Evolutionary conservation across 1,139 yeast genomes (phyloP), one percentile per base, ranked within the genome.

Genomic region (Pichia norvegensis): DNA sequence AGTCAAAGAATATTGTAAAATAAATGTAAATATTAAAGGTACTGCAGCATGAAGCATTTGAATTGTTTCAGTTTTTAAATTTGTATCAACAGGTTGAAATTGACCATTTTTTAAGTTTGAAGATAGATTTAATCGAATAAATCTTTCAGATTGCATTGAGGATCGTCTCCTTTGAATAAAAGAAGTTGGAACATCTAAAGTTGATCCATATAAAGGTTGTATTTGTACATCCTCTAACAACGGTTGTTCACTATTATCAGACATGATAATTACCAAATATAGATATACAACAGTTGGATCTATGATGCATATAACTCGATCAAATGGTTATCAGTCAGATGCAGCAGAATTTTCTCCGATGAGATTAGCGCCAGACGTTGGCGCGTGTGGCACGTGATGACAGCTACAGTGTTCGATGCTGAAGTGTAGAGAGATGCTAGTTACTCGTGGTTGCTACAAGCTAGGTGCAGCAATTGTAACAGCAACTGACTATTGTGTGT

Each of bases 1-100:
- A 0, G 92, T 82, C 48, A 87, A 69, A 1, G 95, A 85, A 62
- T 85, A 85, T 62, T 87, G 96, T 42, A 88, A 67, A 36, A 85
- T 63, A 57, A 86, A 86, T 0, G 96, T 85, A 43, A 85, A 68
- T 4, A 82, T 72, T 52, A 85, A 65, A 0, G 95, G 95, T 8
- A 78, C 53, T 0, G 92, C 69, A 48, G 70, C 73, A 36, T 63
- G 60, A 19, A 66, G 48, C 47, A 80, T 64, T 42, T 73, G 70
- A 43, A 57, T 64, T 27, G 69, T 50, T 60, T 80, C 85, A 4
- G 69, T 64, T 5, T 42, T 29, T 20, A 67, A 44, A 4, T 64
- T 55, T 0, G 87, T 80, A 36, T 68, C 71, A 1, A 78, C 73
- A 44, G 73, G 76, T 29, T 70, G 69, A 23, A 56, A 42, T n/a